Base-by-base conservation (phyloP, 1,284 basidiomycete species). In the Xanthoconium separans region DNA sequence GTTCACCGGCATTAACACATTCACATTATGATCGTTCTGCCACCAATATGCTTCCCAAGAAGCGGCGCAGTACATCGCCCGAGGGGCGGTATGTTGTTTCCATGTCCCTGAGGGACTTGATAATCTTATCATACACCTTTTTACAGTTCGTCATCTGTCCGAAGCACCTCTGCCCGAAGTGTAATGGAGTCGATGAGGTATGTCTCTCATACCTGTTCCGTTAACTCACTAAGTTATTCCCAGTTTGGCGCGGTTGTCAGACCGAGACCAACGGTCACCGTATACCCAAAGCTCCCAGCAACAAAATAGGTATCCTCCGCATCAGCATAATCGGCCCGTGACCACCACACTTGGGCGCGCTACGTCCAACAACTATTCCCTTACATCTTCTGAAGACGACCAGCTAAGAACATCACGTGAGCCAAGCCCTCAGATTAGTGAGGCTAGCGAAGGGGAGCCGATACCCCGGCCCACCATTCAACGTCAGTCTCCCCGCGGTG, bases 11-110 rank as follows among this genome's bases (percentile, higher is more conserved):
- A 58, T 55, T 68, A 42, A 58, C 64, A 20, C 58, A n/a, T 37
- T 37, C 16, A 37, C 36, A 59, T 43, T 52, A 59, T 53, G 69
- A 65, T 56, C 63, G 57, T 40, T 59, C 63, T 56, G 53, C 66
- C 58, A 59, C 70, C 51, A 71, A 57, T 54, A 61, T 65, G 30
- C 52, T 69, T 24, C 70, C 67, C 39, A 70, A 58, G 53, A 69
- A 72, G 57, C 66, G 67, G 46, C 65, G 68, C 53, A 69, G 67
- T 20, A 63, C 70, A 41, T 71, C 67, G 30, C 70, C 68, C 8
- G 68, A 64, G 41, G 57, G 47, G 39, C 53, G 58, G 67, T 69
- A 64, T 48, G 68, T 57, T 48, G 22, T 30, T 40, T 55, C 41
- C n/a, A 11, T 56, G 13, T 56, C 27, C 55, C 37, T 39, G 24